These are phyloP conservation scores for Trebouxia sp. DNA, from an alignment of 139 green algal genomes.

Conservation along the genomic window DNA sequence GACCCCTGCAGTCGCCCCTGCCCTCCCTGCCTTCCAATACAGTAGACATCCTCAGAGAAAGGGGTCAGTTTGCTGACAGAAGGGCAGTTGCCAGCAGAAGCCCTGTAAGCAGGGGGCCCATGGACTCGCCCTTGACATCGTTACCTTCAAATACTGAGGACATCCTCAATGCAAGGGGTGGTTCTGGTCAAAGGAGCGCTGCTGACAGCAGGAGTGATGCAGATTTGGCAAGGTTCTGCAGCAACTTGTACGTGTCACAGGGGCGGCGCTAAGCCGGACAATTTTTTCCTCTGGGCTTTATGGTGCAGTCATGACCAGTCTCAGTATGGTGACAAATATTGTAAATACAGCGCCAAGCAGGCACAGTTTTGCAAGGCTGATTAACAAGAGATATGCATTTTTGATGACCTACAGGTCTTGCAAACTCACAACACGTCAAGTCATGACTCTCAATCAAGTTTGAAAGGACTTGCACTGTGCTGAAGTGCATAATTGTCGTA, in stretches of 20 bases:
- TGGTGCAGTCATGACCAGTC: too few relatives aligned
- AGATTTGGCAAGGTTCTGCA: constrained; percentile 4
- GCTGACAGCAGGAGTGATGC: background rate
- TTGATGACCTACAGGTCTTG: too few relatives aligned
- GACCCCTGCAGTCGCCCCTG: background rate
- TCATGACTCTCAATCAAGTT: too few relatives aligned
- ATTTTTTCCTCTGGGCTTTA: too few relatives aligned
- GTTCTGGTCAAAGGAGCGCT: background rate
- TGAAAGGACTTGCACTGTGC: too few relatives aligned
- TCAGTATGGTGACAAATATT: too few relatives aligned
- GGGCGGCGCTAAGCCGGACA: too few relatives aligned
- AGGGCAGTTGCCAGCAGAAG: background rate
- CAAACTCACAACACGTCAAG: too few relatives aligned
- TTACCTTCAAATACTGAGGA: constrained; percentile 8
- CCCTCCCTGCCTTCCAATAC: constrained; percentile 4
- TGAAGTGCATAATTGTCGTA: too few relatives aligned
- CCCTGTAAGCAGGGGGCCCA: background rate
- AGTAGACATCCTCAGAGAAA: background rate
- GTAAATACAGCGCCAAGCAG: too few relatives aligned
- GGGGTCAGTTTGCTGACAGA: background rate
- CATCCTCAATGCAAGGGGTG: background rate
- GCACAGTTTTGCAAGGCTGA: too few relatives aligned
- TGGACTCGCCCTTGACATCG: background rate
- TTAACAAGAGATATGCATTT: too few relatives aligned
- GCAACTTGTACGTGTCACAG: background rate